Percentiles rank a stretch among this genome's conserved stretches.
phyloP scores from a whole-genome alignment of 2,329 filamentous ascomycete genomes.

The Trichoderma aggressivum region DNA sequence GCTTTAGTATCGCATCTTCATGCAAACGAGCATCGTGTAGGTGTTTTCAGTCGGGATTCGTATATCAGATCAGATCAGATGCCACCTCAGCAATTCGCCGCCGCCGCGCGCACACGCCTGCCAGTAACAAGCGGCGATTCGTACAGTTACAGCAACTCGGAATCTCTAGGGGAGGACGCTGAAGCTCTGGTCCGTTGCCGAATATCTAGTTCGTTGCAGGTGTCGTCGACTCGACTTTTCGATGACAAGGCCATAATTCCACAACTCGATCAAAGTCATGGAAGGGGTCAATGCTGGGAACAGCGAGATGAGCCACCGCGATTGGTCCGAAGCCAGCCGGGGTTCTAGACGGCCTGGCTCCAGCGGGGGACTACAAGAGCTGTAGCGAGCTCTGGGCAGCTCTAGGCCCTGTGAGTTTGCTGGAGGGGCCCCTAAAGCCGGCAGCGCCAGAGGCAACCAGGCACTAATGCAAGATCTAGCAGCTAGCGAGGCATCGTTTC shows the following conservation, averaged over 20 bases:
- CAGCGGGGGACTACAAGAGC: background rate
- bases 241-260: conserved; percentile 4
- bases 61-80: background rate
- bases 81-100: background rate
- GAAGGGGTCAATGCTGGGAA: conserved; percentile 12
- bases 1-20: conserved; percentile 19
- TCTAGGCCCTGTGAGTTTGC: background rate
- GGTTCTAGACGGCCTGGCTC: background rate
- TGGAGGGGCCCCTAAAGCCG: background rate
- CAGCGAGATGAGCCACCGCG: background rate
- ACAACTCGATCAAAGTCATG: background rate
- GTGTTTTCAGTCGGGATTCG: background rate
- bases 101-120: background rate
- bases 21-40: background rate
- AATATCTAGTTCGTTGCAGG: background rate
- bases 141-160: background rate
- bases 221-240: background rate
- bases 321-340: conserved; percentile 8
- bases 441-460: background rate
- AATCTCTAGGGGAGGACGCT: background rate
- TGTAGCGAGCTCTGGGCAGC: conserved; percentile 4
- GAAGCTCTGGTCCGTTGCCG: background rate
- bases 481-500: background rate
- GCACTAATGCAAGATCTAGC: conserved; percentile 7
- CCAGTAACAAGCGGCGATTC: background rate